Percentiles rank a stretch among this genome's conserved stretches.
These are phyloP conservation scores for Ammopiptanthus mongolicus DNA, from an alignment of 306 rosid species.

Conservation along the genomic window DNA sequence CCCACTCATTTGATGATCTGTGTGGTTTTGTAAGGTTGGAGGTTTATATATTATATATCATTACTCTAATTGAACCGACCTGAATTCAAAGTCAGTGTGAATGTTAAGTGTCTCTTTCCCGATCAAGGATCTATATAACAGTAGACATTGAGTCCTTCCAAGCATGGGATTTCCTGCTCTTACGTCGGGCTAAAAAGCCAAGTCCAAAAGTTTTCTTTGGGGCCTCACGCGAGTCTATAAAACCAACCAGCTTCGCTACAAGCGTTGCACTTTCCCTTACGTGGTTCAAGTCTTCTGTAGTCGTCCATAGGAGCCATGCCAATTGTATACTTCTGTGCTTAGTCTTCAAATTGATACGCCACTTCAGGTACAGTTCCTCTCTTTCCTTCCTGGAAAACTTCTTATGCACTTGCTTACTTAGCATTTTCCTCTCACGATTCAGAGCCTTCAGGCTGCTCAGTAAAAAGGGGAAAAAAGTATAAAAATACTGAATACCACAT, in stretches of 20 bases:
- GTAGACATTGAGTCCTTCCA: slow-evolving; percentile 51
- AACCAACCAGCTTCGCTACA: slow-evolving; percentile 66
- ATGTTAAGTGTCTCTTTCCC: not conserved
- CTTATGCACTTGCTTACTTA: slow-evolving; percentile 65
- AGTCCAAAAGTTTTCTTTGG: slow-evolving; percentile 58
- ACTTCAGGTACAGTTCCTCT: slow-evolving; percentile 52
- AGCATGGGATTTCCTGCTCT: slow-evolving; percentile 17
- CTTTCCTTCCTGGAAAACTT: slow-evolving; percentile 57
- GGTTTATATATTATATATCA: not conserved
- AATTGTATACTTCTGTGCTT: slow-evolving; percentile 71
- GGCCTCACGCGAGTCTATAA: slow-evolving; percentile 38
- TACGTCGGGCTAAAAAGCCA: slow-evolving; percentile 41
- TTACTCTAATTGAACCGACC: not conserved
- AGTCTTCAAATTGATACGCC: slow-evolving; percentile 60
- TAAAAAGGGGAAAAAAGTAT: not conserved
- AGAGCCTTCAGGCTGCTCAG: slow-evolving; percentile 49
- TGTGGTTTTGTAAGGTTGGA: not conserved
- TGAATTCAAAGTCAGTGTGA: not conserved
- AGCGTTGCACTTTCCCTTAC: slow-evolving; percentile 65
- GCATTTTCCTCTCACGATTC: slow-evolving; percentile 71
- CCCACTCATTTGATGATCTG: not conserved
- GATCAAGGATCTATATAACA: slow-evolving; percentile 11
- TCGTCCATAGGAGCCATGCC: slow-evolving; percentile 55
- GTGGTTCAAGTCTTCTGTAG: slow-evolving; percentile 53
- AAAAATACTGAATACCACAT: not conserved